phyloP scores from a whole-genome alignment of 148 eudicot genomes.

The Rhododendron vialii region DNA sequence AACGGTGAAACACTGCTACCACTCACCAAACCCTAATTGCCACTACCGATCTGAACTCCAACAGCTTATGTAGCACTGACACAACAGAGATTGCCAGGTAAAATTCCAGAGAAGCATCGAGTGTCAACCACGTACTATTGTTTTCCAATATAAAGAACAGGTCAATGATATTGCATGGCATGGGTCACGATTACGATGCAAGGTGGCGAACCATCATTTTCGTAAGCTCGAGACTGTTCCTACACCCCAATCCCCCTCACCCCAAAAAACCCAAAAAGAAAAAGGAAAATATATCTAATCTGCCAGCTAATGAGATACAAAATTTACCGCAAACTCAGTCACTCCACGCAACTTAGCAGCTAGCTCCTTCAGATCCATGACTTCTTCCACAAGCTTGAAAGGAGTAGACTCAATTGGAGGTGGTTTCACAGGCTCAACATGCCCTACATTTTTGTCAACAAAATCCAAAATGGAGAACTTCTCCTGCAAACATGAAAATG shows the following conservation, averaged over 20 bases:
- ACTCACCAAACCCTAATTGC: neutral
- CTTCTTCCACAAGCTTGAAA: slow-evolving; percentile 68
- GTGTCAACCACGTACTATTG: neutral
- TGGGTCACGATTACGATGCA: neutral
- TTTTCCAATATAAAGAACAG: neutral
- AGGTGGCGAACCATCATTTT: neutral
- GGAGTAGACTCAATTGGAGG: slow-evolving; percentile 61
- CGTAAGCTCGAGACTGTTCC: neutral
- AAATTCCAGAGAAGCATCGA: neutral
- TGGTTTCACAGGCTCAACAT: slow-evolving; percentile 50
- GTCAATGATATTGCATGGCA: neutral
- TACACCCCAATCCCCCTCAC: neutral
- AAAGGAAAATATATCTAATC: neutral
- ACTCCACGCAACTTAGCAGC: slow-evolving; percentile 58
- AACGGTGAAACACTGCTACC: neutral
- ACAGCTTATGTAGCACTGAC: neutral
- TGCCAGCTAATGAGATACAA: neutral
- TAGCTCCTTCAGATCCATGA: slow-evolving; percentile 75
- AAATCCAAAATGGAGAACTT: slow-evolving; percentile 54
- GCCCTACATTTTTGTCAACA: slow-evolving; percentile 49
- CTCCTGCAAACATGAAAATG: slow-evolving; percentile 38
- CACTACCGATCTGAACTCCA: neutral
- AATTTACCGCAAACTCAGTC: slow-evolving; percentile 82
- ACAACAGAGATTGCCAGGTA: neutral
- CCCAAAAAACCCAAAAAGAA: neutral